A percentile compares a stretch with the other conserved stretches of the same genome.
Evolutionary conservation across 768 basidiomycete species (phyloP).

Genomic region (Mrakia hoshinonis): DNA sequence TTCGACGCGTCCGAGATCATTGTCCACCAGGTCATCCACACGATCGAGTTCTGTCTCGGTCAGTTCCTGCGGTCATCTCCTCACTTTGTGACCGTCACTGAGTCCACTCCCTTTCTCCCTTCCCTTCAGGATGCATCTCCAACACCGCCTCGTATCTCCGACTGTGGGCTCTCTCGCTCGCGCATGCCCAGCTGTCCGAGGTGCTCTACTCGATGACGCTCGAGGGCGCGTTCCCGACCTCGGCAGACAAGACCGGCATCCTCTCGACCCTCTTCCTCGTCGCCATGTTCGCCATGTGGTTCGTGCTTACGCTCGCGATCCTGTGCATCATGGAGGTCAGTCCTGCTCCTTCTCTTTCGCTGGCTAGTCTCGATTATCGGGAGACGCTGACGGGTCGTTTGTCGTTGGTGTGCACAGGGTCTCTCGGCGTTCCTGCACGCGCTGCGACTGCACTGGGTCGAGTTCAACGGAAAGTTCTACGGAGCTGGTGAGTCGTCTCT

Average conservation of each 20-base stretch:
- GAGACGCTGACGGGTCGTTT: neutral
- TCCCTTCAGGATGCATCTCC: constrained; percentile 64
- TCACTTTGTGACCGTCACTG: neutral
- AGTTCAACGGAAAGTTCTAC: constrained; percentile 57
- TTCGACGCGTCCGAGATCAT: constrained; percentile 92
- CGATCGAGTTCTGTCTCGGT: constrained; percentile 94
- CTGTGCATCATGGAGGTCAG: constrained; percentile 93
- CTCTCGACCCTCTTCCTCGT: constrained; percentile 48
- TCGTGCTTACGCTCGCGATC: constrained; percentile 61
- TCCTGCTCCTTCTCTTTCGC: constrained; percentile 31
- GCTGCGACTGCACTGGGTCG: constrained; percentile 90
- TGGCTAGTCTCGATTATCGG: neutral
- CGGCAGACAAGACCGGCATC: constrained; percentile 43
- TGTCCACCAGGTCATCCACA: constrained; percentile 96
- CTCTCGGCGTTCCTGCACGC: constrained; percentile 94
- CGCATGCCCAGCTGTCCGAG: constrained; percentile 93
- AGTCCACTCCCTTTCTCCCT: neutral
- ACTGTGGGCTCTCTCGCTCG: constrained; percentile 94
- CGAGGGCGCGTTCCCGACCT: constrained; percentile 41
- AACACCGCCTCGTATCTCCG: constrained; percentile 62
- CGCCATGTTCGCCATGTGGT: constrained; percentile 74
- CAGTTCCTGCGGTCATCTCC: neutral
- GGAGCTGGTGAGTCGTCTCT: neutral
- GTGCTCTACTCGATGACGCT: constrained; percentile 68
- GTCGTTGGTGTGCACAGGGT: constrained; percentile 48